Conservation (phyloP, 2,329 filamentous ascomycete species). For the Colletotrichum chlorophyti region DNA sequence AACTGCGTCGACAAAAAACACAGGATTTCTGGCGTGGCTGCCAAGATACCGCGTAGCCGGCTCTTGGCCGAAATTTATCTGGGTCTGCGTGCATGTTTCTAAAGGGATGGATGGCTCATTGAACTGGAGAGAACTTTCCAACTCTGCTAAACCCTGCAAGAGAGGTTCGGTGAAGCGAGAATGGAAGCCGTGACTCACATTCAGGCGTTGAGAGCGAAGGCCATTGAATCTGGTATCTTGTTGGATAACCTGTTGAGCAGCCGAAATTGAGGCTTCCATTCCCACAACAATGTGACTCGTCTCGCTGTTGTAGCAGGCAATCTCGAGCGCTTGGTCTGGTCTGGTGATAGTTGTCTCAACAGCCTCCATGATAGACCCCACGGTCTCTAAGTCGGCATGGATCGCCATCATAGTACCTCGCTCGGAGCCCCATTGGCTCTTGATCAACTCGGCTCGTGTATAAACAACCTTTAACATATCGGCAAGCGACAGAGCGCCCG, state of each 20-base stretch:
- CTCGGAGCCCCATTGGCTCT: slow-evolving; percentile 41
- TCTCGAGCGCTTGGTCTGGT: slow-evolving; percentile 23
- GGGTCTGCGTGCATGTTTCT: not conserved
- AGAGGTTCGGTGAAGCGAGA: not conserved
- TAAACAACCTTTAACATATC: slow-evolving; percentile 40
- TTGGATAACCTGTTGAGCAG: not conserved
- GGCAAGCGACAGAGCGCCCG: slow-evolving; percentile 37
- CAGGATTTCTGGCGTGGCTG: slow-evolving; percentile 27
- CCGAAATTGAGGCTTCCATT: not conserved
- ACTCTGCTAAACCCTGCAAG: not conserved
- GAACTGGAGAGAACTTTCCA: not conserved
- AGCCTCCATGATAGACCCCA: not conserved
- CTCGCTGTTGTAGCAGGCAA: slow-evolving; percentile 30
- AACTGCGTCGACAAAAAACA: slow-evolving; percentile 27
- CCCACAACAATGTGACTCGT: slow-evolving; percentile 28
- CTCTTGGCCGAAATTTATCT: not conserved
- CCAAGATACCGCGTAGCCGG: slow-evolving; percentile 8
- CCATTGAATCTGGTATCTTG: not conserved
- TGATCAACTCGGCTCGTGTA: slow-evolving; percentile 40
- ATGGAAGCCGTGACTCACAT: not conserved
- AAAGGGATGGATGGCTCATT: not conserved
- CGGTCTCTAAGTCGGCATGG: slow-evolving; percentile 23
- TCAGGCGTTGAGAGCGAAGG: not conserved
- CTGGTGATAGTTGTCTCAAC: slow-evolving; percentile 16
- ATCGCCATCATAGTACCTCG: slow-evolving; percentile 43